Conservation (phyloP, 345 rosid species). For the Citrus glauca region DNA sequence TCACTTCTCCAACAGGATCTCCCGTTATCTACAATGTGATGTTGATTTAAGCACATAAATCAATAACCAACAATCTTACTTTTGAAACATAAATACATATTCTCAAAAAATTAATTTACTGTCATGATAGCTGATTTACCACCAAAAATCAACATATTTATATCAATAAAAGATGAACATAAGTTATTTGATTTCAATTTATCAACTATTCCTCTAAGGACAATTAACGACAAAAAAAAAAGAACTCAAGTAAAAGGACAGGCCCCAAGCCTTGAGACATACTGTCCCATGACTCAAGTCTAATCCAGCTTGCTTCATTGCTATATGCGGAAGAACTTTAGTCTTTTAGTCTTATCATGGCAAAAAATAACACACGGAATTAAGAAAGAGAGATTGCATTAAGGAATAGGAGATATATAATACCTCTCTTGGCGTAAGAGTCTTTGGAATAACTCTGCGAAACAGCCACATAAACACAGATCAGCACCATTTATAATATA, state of each 20-base stretch:
- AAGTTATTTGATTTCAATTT: neutral
- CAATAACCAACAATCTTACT: too few species aligned
- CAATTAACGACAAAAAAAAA: neutral
- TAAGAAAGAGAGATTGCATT: neutral
- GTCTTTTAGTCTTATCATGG: neutral
- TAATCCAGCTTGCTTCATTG: neutral
- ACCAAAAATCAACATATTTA: too few species aligned
- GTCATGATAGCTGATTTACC: too few species aligned
- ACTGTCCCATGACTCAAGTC: neutral
- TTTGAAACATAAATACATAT: too few species aligned
- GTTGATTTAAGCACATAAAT: too few species aligned
- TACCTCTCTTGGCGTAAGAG: slow-evolving; percentile 91
- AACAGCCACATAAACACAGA: neutral
- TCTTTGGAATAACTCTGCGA: slow-evolving; percentile 83
- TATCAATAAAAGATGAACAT: neutral
- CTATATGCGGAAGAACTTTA: neutral
- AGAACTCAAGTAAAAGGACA: neutral
- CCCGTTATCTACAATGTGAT: slow-evolving; percentile 58
- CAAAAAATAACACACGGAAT: neutral
- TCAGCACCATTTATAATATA: neutral
- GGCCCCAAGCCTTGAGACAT: neutral
- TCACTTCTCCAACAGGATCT: slow-evolving; percentile 81
- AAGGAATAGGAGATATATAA: neutral
- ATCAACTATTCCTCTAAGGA: neutral
- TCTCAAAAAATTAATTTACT: too few species aligned